Evolutionary conservation across 169 alveolate species (phyloP).

Genomic region (Plasmodium coatneyi): DNA sequence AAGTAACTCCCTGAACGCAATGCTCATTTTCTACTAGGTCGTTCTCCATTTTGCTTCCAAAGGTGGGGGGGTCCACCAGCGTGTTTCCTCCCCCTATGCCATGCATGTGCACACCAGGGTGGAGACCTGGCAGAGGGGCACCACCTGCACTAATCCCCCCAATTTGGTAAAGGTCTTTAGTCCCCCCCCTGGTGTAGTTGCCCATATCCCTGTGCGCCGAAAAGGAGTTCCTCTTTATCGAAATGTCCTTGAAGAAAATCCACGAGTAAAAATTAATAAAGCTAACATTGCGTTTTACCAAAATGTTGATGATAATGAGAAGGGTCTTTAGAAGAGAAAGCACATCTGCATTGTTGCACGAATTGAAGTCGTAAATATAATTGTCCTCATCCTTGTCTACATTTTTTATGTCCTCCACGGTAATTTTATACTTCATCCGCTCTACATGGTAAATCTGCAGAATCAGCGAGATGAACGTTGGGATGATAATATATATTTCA

Average conservation of each 20-base stretch:
- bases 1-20: background rate
- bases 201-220: constrained; percentile 17
- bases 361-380: constrained; percentile 61
- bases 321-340: constrained; percentile 43
- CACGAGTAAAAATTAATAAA: constrained; percentile 66
- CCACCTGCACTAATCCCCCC: background rate
- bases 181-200: background rate
- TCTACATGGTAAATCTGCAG: constrained; percentile 75
- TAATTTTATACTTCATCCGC: constrained; percentile 42
- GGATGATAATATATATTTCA: constrained; percentile 72
- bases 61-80: background rate
- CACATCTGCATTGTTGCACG: constrained; percentile 52
- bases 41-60: background rate
- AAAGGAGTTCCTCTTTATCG: constrained; percentile 19
- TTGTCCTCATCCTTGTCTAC: constrained; percentile 56
- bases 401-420: constrained; percentile 23
- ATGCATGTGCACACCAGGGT: background rate
- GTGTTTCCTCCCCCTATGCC: background rate
- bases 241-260: constrained; percentile 63
- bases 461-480: constrained; percentile 60
- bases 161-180: background rate
- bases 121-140: background rate
- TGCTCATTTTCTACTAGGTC: background rate
- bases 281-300: constrained; percentile 51
- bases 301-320: constrained; percentile 45